phyloP scores from a whole-genome alignment of 2,329 filamentous ascomycete genomes.

The Ambrosiella cleistominuta region DNA sequence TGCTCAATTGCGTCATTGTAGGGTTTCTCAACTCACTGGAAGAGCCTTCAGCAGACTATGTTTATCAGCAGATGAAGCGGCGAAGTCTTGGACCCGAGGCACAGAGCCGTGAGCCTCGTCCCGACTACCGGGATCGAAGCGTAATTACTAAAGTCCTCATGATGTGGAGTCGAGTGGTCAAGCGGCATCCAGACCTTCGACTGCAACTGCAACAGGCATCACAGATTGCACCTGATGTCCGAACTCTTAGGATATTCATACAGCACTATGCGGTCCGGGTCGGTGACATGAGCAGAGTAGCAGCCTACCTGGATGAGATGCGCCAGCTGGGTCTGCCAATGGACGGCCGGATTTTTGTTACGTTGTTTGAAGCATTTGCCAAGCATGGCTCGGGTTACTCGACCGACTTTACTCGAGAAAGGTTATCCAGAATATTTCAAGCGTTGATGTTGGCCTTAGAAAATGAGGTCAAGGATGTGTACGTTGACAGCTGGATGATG shows the following conservation, averaged over 20 bases:
- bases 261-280: slow-evolving; percentile 50
- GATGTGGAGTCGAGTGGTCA: slow-evolving; percentile 38
- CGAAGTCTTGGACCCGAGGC: slow-evolving; percentile 23
- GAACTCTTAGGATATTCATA: slow-evolving; percentile 66
- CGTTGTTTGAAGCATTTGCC: slow-evolving; percentile 68
- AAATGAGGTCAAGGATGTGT: slow-evolving; percentile 27
- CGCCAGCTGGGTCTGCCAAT: slow-evolving; percentile 46
- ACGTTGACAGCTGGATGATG: slow-evolving; percentile 42
- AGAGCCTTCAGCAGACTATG: slow-evolving; percentile 54
- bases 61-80: slow-evolving; percentile 71
- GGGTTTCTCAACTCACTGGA: slow-evolving; percentile 65
- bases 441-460: slow-evolving; percentile 43
- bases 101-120: slow-evolving; percentile 17
- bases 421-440: slow-evolving; percentile 50
- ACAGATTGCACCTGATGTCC: slow-evolving; percentile 49
- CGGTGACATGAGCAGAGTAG: slow-evolving; percentile 56
- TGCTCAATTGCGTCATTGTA: slow-evolving; percentile 72
- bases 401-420: slow-evolving; percentile 48
- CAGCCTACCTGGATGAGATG: slow-evolving; percentile 67
- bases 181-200: slow-evolving; percentile 15
- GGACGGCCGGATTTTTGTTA: slow-evolving; percentile 60
- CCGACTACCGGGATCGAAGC: slow-evolving; percentile 29
- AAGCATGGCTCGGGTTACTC: slow-evolving; percentile 30
- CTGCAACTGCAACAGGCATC: slow-evolving; percentile 26
- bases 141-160: slow-evolving; percentile 37